Conservation (phyloP, 2,329 filamentous ascomycete species). For the Rutstroemia sydowiana region DNA sequence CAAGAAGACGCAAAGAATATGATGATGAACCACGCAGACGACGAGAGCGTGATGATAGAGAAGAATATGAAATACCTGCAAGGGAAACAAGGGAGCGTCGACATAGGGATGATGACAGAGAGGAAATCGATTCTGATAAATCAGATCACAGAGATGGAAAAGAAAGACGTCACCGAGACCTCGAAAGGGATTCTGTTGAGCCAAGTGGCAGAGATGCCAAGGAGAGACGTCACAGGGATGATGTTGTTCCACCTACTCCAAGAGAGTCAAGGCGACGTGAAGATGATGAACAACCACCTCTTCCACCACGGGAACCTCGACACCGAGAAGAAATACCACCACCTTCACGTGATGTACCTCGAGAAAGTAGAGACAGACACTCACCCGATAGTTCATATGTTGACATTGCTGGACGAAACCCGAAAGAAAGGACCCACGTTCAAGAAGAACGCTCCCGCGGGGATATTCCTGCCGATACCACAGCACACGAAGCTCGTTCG, state of each 20-base stretch:
- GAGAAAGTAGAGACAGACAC: slow-evolving; percentile 9
- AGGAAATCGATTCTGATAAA: slow-evolving; percentile 1
- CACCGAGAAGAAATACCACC: slow-evolving; percentile 1
- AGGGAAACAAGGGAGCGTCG: slow-evolving; percentile 22
- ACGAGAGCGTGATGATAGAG: slow-evolving; percentile 21
- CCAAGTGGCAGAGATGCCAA: slow-evolving; percentile 19
- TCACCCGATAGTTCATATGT: slow-evolving; percentile 14
- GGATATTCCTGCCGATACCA: slow-evolving; percentile 10
- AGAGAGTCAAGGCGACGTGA: slow-evolving; percentile 4
- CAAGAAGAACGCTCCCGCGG: slow-evolving; percentile 23
- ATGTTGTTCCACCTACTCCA: slow-evolving; percentile 4
- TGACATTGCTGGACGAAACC: slow-evolving; percentile 32
- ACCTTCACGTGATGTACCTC: neutral
- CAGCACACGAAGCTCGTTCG: slow-evolving; percentile 18
- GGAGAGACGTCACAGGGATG: slow-evolving; percentile 20
- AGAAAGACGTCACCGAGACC: slow-evolving; percentile 19
- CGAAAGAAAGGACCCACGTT: slow-evolving; percentile 40
- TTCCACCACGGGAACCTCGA: neutral
- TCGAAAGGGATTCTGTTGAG: slow-evolving; percentile 19
- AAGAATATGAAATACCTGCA: slow-evolving; percentile 15
- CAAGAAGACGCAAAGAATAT: slow-evolving; percentile 21
- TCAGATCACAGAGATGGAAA: slow-evolving; percentile 20
- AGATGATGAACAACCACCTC: slow-evolving; percentile 2
- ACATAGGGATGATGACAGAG: slow-evolving; percentile 14
- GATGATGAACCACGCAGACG: slow-evolving; percentile 25